Conservation (phyloP, 306 rosid genomes). For the Vachellia pachyceras region DNA sequence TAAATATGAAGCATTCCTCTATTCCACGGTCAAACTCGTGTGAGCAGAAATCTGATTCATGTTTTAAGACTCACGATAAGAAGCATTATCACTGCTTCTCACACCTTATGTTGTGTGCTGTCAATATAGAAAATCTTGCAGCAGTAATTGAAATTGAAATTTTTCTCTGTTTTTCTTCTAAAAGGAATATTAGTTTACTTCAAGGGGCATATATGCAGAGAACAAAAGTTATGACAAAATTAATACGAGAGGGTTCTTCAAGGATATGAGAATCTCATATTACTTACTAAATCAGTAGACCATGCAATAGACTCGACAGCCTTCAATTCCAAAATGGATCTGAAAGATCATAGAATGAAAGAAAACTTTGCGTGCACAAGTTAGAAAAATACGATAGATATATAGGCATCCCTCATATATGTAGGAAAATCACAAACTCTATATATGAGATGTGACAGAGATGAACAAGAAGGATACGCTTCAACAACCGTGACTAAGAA, state of each 20-base stretch:
- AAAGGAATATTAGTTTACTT: neutral
- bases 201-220: neutral
- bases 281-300: slow-evolving; percentile 64
- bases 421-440: neutral
- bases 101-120: neutral
- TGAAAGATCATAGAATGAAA: slow-evolving; percentile 46
- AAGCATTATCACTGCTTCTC: neutral
- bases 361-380: neutral
- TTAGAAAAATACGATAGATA: neutral
- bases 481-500: slow-evolving; percentile 52
- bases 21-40: neutral
- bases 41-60: neutral
- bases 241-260: neutral
- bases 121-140: neutral
- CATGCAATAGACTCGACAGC: slow-evolving; percentile 53
- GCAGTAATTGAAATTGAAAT: neutral
- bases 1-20: neutral
- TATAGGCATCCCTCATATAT: neutral
- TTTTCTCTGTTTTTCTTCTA: neutral
- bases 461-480: slow-evolving; percentile 59
- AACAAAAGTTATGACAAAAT: neutral
- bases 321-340: slow-evolving; percentile 61
- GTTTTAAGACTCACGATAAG: neutral
- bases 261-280: neutral
- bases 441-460: neutral